Base-by-base conservation (phyloP, 2,329 filamentous ascomycete species). In the Fusarium abutilonis region DNA sequence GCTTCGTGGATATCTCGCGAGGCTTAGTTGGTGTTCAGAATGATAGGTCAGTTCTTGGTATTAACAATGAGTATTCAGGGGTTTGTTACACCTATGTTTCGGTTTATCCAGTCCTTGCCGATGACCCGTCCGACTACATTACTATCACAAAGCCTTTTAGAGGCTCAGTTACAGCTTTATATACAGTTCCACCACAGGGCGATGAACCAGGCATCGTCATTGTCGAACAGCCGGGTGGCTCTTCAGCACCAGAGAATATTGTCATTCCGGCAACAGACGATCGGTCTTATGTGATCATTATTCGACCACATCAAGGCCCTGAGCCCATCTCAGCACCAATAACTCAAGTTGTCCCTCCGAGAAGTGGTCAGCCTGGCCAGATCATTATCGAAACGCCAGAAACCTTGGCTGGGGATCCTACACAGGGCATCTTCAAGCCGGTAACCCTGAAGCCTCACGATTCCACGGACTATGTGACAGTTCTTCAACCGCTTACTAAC, bases 41-140 rank as follows among this genome's bases (percentile, higher is more conserved):
- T 39, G 56, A 70, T 53, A 68, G 49, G 50, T 64, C 55, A 50
- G 48, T 70, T 14, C 50, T 70, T 15, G 51, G 54, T 32, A 61
- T 67, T 54, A 66, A 65, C 43, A 66, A 63, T 39, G 55, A 70
- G 4, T 55, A 52, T 13, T 56, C 60, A 39, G 65, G 65, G 6
- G 60, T 70, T 14, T 70, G 67, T 8, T 70, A 70, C 52, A 70
- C 67, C n/a, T 70, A 70, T 40, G 60, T 70, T 34, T 70, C 67
- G 13, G 63, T 66, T 1, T 70, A 70, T 31, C 67, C 67, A 9
- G 60, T 70, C 23, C 57, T 65, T 19, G 67, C 53, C 36, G 53
- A 52, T 7, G 17, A 51, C 9, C 23, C 29, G 3, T 59, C 63
- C 7, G 64, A 60, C 14, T 70, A 70, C 21, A 57, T 70, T 4